A percentile compares a stretch with the other conserved stretches of the same genome.
Evolutionary conservation across 108 stramenopile species (phyloP).

Genomic region (Cyclotella atomus): DNA sequence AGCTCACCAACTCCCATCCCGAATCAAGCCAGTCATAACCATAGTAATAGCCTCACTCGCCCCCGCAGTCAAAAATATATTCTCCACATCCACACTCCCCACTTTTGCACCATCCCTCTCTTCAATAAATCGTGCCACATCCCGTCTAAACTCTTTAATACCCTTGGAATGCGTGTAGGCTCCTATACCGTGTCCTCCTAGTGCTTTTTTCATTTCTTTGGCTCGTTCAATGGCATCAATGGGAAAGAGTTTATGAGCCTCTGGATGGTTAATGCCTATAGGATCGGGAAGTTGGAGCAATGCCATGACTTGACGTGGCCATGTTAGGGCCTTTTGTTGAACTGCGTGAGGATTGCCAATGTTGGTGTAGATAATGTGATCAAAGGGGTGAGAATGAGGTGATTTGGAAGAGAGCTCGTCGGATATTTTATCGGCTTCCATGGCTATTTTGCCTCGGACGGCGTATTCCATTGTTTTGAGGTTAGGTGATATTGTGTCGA

Average conservation of each 20-base stretch:
- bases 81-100: slow-evolving; percentile 72
- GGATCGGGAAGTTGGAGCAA: slow-evolving; percentile 72
- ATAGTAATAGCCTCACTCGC: slow-evolving; percentile 88
- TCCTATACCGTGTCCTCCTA: slow-evolving; percentile 74
- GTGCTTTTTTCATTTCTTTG: slow-evolving; percentile 54
- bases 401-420: slow-evolving; percentile 41
- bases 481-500: slow-evolving; percentile 65
- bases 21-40: slow-evolving; percentile 78
- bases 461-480: slow-evolving; percentile 87
- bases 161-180: slow-evolving; percentile 91
- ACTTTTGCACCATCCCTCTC: slow-evolving; percentile 70
- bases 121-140: slow-evolving; percentile 87
- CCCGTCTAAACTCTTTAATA: slow-evolving; percentile 59
- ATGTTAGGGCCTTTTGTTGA: slow-evolving; percentile 89
- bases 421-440: slow-evolving; percentile 78
- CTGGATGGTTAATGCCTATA: slow-evolving; percentile 73
- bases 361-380: slow-evolving; percentile 94
- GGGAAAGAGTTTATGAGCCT: slow-evolving; percentile 62
- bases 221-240: slow-evolving; percentile 73
- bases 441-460: slow-evolving; percentile 85
- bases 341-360: slow-evolving; percentile 97
- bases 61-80: slow-evolving; percentile 95
- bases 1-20: slow-evolving; percentile 58
- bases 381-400: slow-evolving; percentile 58
- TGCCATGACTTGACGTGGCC: slow-evolving; percentile 89